Conservation (phyloP, 768 basidiomycete species). For the Auriscalpium orientale region DNA sequence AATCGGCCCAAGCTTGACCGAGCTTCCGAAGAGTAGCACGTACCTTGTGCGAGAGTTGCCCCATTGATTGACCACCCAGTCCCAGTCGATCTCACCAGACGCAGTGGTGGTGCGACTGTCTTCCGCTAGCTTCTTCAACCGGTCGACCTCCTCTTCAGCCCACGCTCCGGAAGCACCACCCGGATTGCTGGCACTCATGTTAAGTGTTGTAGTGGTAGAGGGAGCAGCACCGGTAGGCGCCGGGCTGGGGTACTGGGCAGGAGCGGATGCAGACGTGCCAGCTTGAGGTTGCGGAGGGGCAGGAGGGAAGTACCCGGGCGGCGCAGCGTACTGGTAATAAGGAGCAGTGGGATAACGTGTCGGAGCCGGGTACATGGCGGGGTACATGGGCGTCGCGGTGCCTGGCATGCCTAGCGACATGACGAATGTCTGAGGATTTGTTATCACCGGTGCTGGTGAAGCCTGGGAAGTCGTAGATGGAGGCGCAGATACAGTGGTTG, state of each 20-base stretch:
- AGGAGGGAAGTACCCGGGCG: slow-evolving; percentile 21
- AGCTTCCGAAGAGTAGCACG: slow-evolving; percentile 10
- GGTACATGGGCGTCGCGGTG: slow-evolving; percentile 36
- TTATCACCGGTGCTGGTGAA: slow-evolving; percentile 41
- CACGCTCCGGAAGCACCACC: slow-evolving; percentile 62
- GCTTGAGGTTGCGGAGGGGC: slow-evolving; percentile 13
- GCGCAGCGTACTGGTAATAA: slow-evolving; percentile 51
- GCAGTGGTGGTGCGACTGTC: slow-evolving; percentile 43
- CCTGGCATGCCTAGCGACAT: slow-evolving; percentile 46
- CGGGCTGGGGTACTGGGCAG: slow-evolving; percentile 10
- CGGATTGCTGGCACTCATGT: slow-evolving; percentile 14
- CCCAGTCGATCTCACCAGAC: slow-evolving; percentile 64
- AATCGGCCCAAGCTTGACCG: neutral
- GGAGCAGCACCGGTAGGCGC: neutral
- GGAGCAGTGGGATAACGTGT: slow-evolving; percentile 52
- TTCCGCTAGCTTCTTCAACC: slow-evolving; percentile 60
- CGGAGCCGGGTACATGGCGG: slow-evolving; percentile 28
- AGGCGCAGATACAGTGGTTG: slow-evolving; percentile 19
- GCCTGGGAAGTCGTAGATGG: slow-evolving; percentile 27
- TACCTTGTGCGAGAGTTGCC: slow-evolving; percentile 69
- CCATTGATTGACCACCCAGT: slow-evolving; percentile 68
- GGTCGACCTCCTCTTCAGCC: slow-evolving; percentile 72
- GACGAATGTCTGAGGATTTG: slow-evolving; percentile 66
- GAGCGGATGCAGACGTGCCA: slow-evolving; percentile 22
- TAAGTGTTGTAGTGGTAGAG: slow-evolving; percentile 9